A percentile compares a stretch with the other conserved stretches of the same genome.
phyloP scores from a whole-genome alignment of 805 yeast genomes.

The Ascoidea asiatica region DNA sequence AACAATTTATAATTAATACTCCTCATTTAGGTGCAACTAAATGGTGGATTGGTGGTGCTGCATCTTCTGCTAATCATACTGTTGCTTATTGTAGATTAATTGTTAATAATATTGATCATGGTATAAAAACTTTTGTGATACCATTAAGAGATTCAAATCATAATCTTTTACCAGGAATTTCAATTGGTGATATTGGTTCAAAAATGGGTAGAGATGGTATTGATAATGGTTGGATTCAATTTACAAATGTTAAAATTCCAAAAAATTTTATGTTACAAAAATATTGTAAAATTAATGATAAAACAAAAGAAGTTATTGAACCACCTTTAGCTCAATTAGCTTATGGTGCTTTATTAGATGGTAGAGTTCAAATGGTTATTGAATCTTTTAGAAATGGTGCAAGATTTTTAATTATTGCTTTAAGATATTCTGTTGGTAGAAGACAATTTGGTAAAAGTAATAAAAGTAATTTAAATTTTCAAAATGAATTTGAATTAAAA shows the following conservation, averaged over 20 bases:
- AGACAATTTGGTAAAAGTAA: slow-evolving; percentile 58
- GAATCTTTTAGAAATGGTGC: slow-evolving; percentile 77
- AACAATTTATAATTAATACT: slow-evolving; percentile 66
- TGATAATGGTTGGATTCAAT: slow-evolving; percentile 96
- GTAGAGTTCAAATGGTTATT: slow-evolving; percentile 81
- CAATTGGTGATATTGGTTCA: slow-evolving; percentile 85
- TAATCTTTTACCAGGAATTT: slow-evolving; percentile 62
- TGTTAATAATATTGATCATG: slow-evolving; percentile 75
- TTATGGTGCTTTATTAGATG: slow-evolving; percentile 76
- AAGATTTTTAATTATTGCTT: slow-evolving; percentile 70
- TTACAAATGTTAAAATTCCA: slow-evolving; percentile 72
- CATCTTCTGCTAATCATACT: slow-evolving; percentile 83
- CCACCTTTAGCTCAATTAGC: slow-evolving; percentile 85
- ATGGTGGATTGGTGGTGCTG: slow-evolving; percentile 99
- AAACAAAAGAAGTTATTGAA: slow-evolving; percentile 56
- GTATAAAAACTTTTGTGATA: slow-evolving; percentile 85
- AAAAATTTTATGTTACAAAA: slow-evolving; percentile 71
- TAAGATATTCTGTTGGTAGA: slow-evolving; percentile 81
- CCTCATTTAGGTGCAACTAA: slow-evolving; percentile 90
- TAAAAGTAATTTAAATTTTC: slow-evolving; percentile 13
- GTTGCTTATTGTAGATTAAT: slow-evolving; percentile 76
- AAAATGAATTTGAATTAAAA: slow-evolving; percentile 1
- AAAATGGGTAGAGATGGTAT: slow-evolving; percentile 96
- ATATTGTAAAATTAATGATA: slow-evolving; percentile 53
- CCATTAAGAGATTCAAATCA: slow-evolving; percentile 73